phyloP scores from a whole-genome alignment of 2,329 filamentous ascomycete species.

The Fusarium penzigii region DNA sequence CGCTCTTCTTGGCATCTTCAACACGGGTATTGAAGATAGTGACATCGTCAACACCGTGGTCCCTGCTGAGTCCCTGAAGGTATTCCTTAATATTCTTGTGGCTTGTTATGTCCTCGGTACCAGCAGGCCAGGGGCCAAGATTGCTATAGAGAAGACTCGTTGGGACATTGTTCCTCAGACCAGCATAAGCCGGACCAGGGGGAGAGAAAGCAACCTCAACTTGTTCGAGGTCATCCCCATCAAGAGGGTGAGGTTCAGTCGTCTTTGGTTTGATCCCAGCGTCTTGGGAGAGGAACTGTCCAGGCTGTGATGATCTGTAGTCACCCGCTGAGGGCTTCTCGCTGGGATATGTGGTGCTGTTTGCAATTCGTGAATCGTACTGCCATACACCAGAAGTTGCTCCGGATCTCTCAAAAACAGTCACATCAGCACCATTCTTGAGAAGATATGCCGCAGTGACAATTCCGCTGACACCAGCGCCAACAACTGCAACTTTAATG shows the following conservation, averaged over 20 bases:
- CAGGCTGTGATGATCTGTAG: conserved; percentile 18
- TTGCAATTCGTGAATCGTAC: conserved; percentile 33
- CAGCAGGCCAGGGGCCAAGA: conserved; percentile 55
- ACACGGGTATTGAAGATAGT: conserved; percentile 63
- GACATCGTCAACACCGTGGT: conserved; percentile 49
- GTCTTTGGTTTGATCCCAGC: not conserved
- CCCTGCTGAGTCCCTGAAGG: conserved; percentile 57
- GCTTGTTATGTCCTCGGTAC: conserved; percentile 59
- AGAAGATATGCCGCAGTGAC: conserved; percentile 39
- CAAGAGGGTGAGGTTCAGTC: not conserved
- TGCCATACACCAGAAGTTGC: conserved; percentile 42
- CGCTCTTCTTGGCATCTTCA: conserved; percentile 48
- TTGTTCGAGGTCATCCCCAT: not conserved
- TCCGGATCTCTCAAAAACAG: conserved; percentile 39
- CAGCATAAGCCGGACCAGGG: conserved; percentile 52
- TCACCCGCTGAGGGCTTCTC: conserved; percentile 31
- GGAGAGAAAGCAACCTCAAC: conserved; percentile 20
- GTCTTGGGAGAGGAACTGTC: conserved; percentile 1
- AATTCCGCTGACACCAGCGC: conserved; percentile 43
- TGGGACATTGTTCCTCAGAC: conserved; percentile 74
- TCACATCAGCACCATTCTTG: conserved; percentile 36
- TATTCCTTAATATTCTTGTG: conserved; percentile 60
- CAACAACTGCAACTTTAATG: conserved; percentile 38
- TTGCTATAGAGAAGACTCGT: conserved; percentile 51
- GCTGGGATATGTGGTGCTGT: conserved; percentile 36